phyloP scores from a whole-genome alignment of 345 rosid genomes.

The Eucalyptus lansdowneana region DNA sequence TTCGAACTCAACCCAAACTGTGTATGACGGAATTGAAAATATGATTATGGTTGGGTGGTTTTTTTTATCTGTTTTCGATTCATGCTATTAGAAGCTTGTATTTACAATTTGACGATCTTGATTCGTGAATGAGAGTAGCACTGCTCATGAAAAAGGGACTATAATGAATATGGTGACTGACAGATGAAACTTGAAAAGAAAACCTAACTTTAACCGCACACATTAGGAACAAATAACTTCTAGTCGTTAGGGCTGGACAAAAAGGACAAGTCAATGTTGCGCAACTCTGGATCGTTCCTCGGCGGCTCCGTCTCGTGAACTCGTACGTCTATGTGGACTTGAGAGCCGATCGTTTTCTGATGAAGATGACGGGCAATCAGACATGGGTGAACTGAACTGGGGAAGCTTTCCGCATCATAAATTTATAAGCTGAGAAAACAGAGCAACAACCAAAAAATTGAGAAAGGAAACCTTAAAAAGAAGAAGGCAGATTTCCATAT shows the following conservation, averaged over 20 bases:
- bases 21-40: neutral
- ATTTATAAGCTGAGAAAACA: neutral
- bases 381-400: neutral
- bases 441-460: neutral
- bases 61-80: no score
- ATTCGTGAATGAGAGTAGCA: accelerated
- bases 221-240: accelerated
- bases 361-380: neutral
- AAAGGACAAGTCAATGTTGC: no score
- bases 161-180: accelerated
- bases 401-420: neutral
- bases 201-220: accelerated
- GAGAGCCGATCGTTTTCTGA: neutral
- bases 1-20: neutral
- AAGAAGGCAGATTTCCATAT: neutral
- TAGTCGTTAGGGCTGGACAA: no score
- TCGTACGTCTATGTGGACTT: neutral
- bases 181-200: no score
- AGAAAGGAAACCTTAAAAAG: neutral
- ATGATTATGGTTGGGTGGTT: accelerated
- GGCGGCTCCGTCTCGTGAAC: no score
- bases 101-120: neutral
- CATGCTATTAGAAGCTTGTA: no score
- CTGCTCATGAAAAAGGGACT: neutral
- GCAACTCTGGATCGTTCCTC: no score